These are phyloP conservation scores for carrot (Daucus carota) DNA, from an alignment of 129 eudicot species.

Conservation along the genomic window DH1_v3.0 NC_030385.2:38953501-38954000, in stretches of 20 bases:
- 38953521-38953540: conserved; percentile 63
- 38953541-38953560: conserved; percentile 63
- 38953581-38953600: conserved; percentile 40
- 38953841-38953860: conserved; percentile 55
- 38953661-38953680: conserved; percentile 38
- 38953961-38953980: conserved; percentile 52
- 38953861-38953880: conserved; percentile 40
- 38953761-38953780: conserved; percentile 62
- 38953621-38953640: conserved; percentile 75
- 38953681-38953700: conserved; percentile 68
- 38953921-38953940: conserved; percentile 86
- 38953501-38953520: conserved; percentile 51
- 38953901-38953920: conserved; percentile 79
- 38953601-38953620: conserved; percentile 83
- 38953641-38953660: conserved; percentile 62
- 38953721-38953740: conserved; percentile 80
- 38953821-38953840: conserved; percentile 71
- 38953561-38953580: conserved; percentile 39
- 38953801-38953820: conserved; percentile 80
- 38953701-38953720: conserved; percentile 75
- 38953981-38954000: conserved; percentile 43
- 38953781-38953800: conserved; percentile 67
- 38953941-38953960: conserved; percentile 69
- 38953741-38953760: conserved; percentile 50
- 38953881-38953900: conserved; percentile 60